Base-by-base conservation (phyloP, 1,284 basidiomycete genomes). In the Ceratobasidium sp. region DNA sequence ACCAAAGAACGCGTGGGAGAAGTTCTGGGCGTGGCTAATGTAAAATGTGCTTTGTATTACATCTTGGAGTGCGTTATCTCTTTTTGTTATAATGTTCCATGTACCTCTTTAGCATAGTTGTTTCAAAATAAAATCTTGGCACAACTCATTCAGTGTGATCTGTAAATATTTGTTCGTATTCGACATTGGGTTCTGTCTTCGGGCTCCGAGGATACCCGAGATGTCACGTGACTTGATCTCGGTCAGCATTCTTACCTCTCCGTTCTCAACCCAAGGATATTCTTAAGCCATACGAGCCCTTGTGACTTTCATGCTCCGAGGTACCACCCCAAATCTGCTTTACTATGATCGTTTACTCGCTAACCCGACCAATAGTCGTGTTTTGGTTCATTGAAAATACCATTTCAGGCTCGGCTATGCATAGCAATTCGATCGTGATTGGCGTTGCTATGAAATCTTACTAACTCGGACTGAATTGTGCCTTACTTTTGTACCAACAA, bases 11-110 rank as follows among this genome's bases (percentile, higher is more conserved):
- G 88, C 84, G 82, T 4, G 88, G 6, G 92, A 94, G 78, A 90
- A 90, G 40, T 89, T 94, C 85, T 94, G 93, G 93, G 85, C 84
- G 77, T 92, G 91, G 92, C 85, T 94, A 84, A 92, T 94, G 81
- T 79, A 79, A 64, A 66, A 40, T 60, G 18, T 53, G 23, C 20
- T 42, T 23, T 58, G 3, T 55, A 49, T 67, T 64, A 60, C 60
- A 26, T 60, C 53, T 71, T 23, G 55, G 28, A 55, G 56, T 60
- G 40, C 46, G 56, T 58, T 56, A 42, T 58, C 28, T 44, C 26
- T 7, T 63, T 51, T 51, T 51, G 18, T n/a, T 61, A 20, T 46
- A 56, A 15, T 60, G 39, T 20, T 23, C 46, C 20, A 6, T 61
- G 28, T 46, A 53, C 23, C 15, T 40, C 28, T 20, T 18, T 28